Evolutionary conservation across 1,284 basidiomycete species (phyloP).

Genomic region (Cryptococcus wingfieldii): DNA sequence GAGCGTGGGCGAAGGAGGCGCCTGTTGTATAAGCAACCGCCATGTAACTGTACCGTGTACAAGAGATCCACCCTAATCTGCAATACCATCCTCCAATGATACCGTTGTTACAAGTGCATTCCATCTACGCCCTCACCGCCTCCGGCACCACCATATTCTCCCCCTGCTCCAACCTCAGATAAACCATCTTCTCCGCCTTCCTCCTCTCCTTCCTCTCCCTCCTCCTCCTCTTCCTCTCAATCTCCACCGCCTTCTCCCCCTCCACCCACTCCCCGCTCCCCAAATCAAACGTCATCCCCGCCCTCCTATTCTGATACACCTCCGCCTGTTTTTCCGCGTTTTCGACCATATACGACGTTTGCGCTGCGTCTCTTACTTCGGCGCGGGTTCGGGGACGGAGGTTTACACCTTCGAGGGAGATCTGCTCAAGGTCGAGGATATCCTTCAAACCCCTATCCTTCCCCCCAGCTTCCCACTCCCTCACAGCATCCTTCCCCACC

Average conservation of each 20-base stretch:
- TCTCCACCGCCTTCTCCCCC: conserved; percentile 20
- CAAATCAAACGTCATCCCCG: conserved; percentile 18
- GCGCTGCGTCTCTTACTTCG: conserved; percentile 43
- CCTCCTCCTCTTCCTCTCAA: conserved; percentile 16
- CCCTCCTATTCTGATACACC: conserved; percentile 10
- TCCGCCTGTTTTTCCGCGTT: conserved; percentile 19
- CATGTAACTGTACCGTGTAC: too few species aligned
- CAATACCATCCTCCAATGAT: too few species aligned
- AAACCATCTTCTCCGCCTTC: conserved; percentile 18
- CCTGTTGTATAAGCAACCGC: too few species aligned
- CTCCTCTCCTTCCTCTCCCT: conserved; percentile 19
- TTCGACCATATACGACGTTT: conserved; percentile 28
- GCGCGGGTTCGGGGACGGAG: conserved; percentile 34
- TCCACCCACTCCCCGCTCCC: conserved; percentile 20
- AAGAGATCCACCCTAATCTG: too few species aligned
- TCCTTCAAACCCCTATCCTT: conserved; percentile 35
- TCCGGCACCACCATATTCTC: conserved; percentile 34
- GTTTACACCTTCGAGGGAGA: conserved; percentile 36
- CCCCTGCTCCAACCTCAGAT: conserved; percentile 19
- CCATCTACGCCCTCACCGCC: background rate
- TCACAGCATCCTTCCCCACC: conserved; percentile 21
- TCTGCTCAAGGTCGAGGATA: conserved; percentile 21
- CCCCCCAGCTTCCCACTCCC: conserved; percentile 37
- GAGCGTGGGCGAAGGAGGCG: too few species aligned
- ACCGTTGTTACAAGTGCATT: too few species aligned